Evolutionary conservation across 768 basidiomycete genomes (phyloP), one percentile per base, ranked within the genome.

Genomic region (Serpula lacrymans): DNA sequence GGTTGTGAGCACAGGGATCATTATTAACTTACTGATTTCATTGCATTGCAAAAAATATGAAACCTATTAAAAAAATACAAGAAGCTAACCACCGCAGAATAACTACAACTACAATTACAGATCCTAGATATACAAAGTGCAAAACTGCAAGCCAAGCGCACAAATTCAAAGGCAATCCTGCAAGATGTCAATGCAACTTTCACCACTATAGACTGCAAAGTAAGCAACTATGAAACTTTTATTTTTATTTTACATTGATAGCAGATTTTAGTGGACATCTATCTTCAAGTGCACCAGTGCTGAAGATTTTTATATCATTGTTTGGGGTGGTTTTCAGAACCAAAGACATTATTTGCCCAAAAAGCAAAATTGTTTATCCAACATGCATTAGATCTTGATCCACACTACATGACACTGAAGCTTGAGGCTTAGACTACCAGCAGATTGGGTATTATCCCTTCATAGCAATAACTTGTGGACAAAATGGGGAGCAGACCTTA

Each of bases 111-210:
- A 13, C n/a, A 35, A 14, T 14, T 3, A n/a, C 4, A 34, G 3
- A 18, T 34, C 20, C n/a, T 34, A 4, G 18, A n/a, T n/a, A 18
- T 18, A 8, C 13, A 18, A 20, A 13, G 6, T 14, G n/a, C 5
- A 34, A 34, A 34, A 20, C 13, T 12, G 13, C 34, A 34, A 3
- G 34, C n/a, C 12, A 20, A 13, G 20, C 34, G 34, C 7, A 18
- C 34, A n/a, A 34, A 34, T 18, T 18, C 34, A 13, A 34, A 34
- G 18, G 34, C 34, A 12, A n/a, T 20, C 20, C 34, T 13, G 12
- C 34, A 34, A 4, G 34, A 34, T 20, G 20, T 34, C n/a, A 34
- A 34, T 34, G 34, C 34, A 6, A 34, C 34, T 4, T 34, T 34
- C 20, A 20, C 16, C 8, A n/a, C n/a, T 17, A 29, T 29, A 14